Conservation (phyloP, 257 asterid genomes). For the Gentiana straminea region DNA sequence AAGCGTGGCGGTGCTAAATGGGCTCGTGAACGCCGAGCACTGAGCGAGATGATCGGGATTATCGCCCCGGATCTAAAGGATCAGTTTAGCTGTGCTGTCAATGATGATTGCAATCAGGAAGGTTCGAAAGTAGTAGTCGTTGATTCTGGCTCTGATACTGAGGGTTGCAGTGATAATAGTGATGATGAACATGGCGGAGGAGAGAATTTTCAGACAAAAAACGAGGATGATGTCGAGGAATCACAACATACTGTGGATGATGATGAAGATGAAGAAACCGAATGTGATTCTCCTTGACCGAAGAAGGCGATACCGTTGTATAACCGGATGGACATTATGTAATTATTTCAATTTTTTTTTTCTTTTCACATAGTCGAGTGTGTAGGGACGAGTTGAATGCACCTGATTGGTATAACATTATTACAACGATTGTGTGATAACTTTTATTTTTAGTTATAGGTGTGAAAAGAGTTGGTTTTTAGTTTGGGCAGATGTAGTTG, state of each 20-base stretch:
- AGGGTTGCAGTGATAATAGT: slow-evolving; percentile 31
- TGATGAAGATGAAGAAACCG: slow-evolving; percentile 55
- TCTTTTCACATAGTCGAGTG: too few relatives aligned
- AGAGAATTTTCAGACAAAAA: slow-evolving; percentile 36
- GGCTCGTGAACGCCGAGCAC: slow-evolving; percentile 39
- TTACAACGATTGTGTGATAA: too few relatives aligned
- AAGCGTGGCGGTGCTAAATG: slow-evolving; percentile 25
- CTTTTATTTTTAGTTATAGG: too few relatives aligned
- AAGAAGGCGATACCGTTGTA: background rate
- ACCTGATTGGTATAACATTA: too few relatives aligned
- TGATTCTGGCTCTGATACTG: slow-evolving; percentile 46
- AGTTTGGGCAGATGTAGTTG: too few relatives aligned
- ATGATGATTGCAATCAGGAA: slow-evolving; percentile 23
- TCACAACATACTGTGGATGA: slow-evolving; percentile 39
- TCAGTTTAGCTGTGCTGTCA: slow-evolving; percentile 49
- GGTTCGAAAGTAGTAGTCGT: slow-evolving; percentile 22
- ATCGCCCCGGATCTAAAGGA: slow-evolving; percentile 62
- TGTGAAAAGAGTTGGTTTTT: too few relatives aligned
- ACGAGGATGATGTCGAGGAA: slow-evolving; percentile 15
- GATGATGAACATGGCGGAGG: slow-evolving; percentile 30
- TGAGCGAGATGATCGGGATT: slow-evolving; percentile 65
- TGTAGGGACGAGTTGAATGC: too few relatives aligned
- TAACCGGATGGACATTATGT: too few relatives aligned
- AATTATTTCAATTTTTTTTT: too few relatives aligned
- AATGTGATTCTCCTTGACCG: slow-evolving; percentile 44